Evolutionary conservation across 768 basidiomycete species (phyloP), one percentile per base, ranked within the genome.

Genomic region (Suillus decipiens): DNA sequence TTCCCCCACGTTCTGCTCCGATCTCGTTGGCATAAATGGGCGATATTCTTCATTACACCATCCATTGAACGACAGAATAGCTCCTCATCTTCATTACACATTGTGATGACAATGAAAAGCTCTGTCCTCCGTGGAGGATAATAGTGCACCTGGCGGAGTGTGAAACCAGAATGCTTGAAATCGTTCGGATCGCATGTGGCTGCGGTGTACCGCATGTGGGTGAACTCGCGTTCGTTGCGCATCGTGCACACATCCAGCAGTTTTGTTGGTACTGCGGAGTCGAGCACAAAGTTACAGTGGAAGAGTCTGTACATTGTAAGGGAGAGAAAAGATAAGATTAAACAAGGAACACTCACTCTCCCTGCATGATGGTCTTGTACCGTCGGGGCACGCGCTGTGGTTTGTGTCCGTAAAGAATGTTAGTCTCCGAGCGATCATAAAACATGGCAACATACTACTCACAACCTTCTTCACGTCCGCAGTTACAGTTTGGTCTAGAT

Each of bases 81-180:
- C 69, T 89, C 86, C 73, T 96, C 95, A 69, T 93, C 87, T 70
- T 95, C 95, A 70, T 97, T 96, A 75, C 96, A 97, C 95, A 98
- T 97, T 15, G 96, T 98, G 86, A 98, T 90, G 48, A 97, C 96
- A 68, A 98, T 96, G 78, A 97, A 96, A 17, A 98, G 80, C 75
- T 98, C 96, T 41, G 95, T 97, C 39, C 92, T 82, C n/a, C 96
- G 82, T 0, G 92, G 90, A 0, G 94, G 95, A 69, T 95, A 92
- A 75, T 96, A 96, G 68, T 93, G 86, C n/a, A 86, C 83, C 74
- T 96, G 96, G 2, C 96, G 86, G 9, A 98, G 81, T 0, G 93
- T 92, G 77, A 96, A 99, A 1, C 90, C 87, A 12, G 84, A 76
- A 33, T 87, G 80, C 70, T 88, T 83, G 75, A 98, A 99, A 71